Conservation (phyloP, 2,329 filamentous ascomycete species). For the Colletotrichum tanaceti region DNA sequence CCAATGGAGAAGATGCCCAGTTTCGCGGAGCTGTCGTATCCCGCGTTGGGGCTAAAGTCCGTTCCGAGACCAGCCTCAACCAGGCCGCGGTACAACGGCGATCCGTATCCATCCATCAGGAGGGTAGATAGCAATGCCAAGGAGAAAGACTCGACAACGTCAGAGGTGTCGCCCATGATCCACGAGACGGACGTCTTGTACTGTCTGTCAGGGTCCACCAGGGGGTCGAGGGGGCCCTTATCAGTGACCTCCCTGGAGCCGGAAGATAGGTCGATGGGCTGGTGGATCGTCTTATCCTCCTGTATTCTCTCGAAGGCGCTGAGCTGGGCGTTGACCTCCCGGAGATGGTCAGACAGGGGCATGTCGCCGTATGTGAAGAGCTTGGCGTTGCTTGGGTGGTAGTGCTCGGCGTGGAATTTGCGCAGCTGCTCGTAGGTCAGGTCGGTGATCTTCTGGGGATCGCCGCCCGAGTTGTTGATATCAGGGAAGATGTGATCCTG, state of each 20-base stretch:
- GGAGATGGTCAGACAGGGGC: constrained; percentile 82
- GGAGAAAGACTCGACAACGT: constrained; percentile 90
- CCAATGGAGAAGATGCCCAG: constrained; percentile 90
- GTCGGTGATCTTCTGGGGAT: constrained; percentile 96
- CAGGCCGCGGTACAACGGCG: constrained; percentile 87
- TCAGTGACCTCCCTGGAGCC: constrained; percentile 78
- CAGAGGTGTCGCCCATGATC: constrained; percentile 84
- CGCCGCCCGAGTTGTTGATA: constrained; percentile 96
- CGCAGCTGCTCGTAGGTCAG: constrained; percentile 90
- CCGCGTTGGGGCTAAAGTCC: constrained; percentile 94
- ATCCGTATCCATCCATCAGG: constrained; percentile 93
- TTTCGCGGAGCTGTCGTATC: constrained; percentile 83
- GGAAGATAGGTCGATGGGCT: constrained; percentile 75
- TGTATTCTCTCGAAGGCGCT: constrained; percentile 77
- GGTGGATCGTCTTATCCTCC: constrained; percentile 78
- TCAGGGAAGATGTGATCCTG: constrained; percentile 94
- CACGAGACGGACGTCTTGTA: constrained; percentile 95
- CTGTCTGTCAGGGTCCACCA: constrained; percentile 87
- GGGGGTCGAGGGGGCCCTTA: constrained; percentile 84
- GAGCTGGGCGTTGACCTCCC: constrained; percentile 81
- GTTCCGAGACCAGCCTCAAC: constrained; percentile 91
- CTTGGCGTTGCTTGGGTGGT: constrained; percentile 97
- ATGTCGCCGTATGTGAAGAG: constrained; percentile 96
- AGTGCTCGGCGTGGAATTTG: constrained; percentile 90
- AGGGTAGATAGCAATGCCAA: constrained; percentile 84